Evolutionary conservation across 192 early-diverging fungal genomes (phyloP), one percentile per base, ranked within the genome.

Genomic region (Coemansia reversa): DNA sequence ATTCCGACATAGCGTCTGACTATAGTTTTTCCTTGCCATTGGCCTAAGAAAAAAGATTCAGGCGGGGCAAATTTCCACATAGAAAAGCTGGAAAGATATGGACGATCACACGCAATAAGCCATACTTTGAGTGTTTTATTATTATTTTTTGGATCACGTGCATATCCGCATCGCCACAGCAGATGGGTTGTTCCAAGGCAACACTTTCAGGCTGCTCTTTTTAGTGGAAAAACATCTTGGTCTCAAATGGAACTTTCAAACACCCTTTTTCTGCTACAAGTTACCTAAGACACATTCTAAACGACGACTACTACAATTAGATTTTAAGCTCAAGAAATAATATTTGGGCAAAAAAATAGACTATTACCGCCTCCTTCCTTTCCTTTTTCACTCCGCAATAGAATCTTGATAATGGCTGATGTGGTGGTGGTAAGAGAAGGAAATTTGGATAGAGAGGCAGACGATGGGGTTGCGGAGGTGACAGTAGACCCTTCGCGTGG

Each of bases 401-500:
- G 14, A 24, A 8, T 57, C 18, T 12, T 62, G 55, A 30, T 35
- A n/a, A 70, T 70, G 68, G 30, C 67, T 14, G 55, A 60, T 42
- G 54, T 55, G 14, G 64, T 59, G 14, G 16, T 47, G 9, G 45
- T 23, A 42, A 53, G 18, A 45, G 30, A 53, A 7, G 59, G 51
- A 16, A 62, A 30, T 22, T 47, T 19, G 1, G 45, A 45, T 45
- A 45, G 39, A 45, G 39, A 62, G 28, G 11, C 51, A 7, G 20
- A 32, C 51, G 63, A 65, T 23, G 72, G 53, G 52, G 51, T 75
- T 9, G 66, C 66, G 16, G 24, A 66, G 18, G 66, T 78, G 27
- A 78, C 54, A 1, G 57, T 78, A 9, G 75, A 70, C 9, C 70
- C 66, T 18, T 51, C 63, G 30, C 62, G 63, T 9, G 70, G 58